Evolutionary conservation across 192 early-diverging fungal species (phyloP), one percentile per base, ranked within the genome.

Genomic region (Lunasporangiospora selenospora): DNA sequence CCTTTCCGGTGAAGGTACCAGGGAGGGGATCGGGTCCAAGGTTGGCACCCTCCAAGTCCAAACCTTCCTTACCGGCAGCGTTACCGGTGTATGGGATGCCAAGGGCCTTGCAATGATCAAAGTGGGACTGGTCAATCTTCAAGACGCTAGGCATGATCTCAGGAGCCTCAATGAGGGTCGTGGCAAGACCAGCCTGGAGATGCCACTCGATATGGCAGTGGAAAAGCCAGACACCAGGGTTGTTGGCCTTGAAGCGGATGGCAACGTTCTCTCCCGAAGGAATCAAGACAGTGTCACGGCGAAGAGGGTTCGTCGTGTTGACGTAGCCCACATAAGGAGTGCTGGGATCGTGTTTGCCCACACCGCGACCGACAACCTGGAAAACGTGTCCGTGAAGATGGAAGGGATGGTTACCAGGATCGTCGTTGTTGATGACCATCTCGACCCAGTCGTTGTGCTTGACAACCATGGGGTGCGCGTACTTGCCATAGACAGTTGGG

Each of bases 131-230:
- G 55, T 63, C 69, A 32, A 73, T 39, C 38, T 61, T 55, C 44
- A 93, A 53, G 18, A 71, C 53, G 53, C 84, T 76, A 21, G 87
- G 88, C 37, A 89, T 80, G 23, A 82, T 48, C 36, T 85, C 84
- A 15, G 92, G 90, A n/a, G 88, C 88, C 76, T 90, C 90, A 45
- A 93, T 67, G 60, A 93, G 64, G 7, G 81, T 76, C 46, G 84
- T 84, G 27, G 82, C 88, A 38, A 95, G 82, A 37, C 93, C 93
- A 47, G 85, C 76, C 55, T 85, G 80, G 47, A 92, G 53, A 78
- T 90, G 86, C 85, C 88, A 90, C 58, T 90, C 84, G 54, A 92
- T 89, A 62, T 94, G 95, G 78, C 95, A 96, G 77, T 95, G 94
- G 81, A 94, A 84, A 48, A 91, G 69, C 91, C 90, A 93, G 11